phyloP scores from a whole-genome alignment of 2,329 filamentous ascomycete species.

The Orbilia quercus region DNA sequence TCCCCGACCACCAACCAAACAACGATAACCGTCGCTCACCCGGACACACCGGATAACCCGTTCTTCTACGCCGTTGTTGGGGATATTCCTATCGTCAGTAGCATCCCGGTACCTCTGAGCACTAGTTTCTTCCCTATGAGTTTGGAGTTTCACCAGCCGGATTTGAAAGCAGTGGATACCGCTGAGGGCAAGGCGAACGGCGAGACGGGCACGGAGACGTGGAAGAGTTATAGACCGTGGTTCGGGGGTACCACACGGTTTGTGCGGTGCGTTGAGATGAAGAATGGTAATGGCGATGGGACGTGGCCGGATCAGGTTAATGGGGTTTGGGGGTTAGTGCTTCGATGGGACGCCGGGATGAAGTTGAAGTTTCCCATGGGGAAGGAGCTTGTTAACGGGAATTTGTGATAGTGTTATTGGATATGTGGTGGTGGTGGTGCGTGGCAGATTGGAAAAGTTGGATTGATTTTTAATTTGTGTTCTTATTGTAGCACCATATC shows the following conservation, averaged over 20 bases:
- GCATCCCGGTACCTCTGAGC: slow-evolving; percentile 35
- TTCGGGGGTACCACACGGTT: slow-evolving; percentile 44
- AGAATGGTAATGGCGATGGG: slow-evolving; percentile 54
- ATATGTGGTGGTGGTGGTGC: background rate
- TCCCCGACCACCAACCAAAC: slow-evolving; percentile 35
- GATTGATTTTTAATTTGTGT: too few relatives aligned
- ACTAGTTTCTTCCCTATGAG: slow-evolving; percentile 37
- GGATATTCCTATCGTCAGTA: slow-evolving; percentile 47
- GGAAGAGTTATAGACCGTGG: slow-evolving; percentile 34
- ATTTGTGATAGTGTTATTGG: slow-evolving; percentile 13
- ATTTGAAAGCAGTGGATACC: slow-evolving; percentile 34
- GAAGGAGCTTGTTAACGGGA: slow-evolving; percentile 22
- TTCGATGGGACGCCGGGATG: slow-evolving; percentile 42
- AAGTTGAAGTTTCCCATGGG: slow-evolving; percentile 39
- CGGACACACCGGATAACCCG: slow-evolving; percentile 32
- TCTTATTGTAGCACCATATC: background rate
- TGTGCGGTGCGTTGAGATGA: slow-evolving; percentile 44
- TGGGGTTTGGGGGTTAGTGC: slow-evolving; percentile 42
- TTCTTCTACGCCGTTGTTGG: slow-evolving; percentile 42
- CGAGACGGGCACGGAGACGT: slow-evolving; percentile 36
- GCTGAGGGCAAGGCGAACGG: slow-evolving; percentile 36
- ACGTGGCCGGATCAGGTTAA: slow-evolving; percentile 49
- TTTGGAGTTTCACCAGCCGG: slow-evolving; percentile 48
- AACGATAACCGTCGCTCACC: slow-evolving; percentile 45
- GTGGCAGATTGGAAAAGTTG: background rate